Evolutionary conservation across 257 asterid species (phyloP).

Genomic region (Plantago elongata): DNA sequence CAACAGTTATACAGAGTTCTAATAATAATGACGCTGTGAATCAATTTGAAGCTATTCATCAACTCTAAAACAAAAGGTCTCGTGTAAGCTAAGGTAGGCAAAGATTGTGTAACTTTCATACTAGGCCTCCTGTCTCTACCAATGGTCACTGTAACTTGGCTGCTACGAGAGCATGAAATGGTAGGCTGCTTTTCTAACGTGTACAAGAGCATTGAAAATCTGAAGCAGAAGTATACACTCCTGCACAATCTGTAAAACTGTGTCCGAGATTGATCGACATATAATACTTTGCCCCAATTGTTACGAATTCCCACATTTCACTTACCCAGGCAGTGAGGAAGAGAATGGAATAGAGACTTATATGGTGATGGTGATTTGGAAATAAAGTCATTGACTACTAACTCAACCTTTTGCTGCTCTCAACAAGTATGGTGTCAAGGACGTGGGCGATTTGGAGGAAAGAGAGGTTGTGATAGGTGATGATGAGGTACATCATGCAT

Average conservation of each 20-base stretch:
- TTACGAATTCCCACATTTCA: too few species aligned
- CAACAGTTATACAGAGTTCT: too few species aligned
- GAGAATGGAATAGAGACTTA: constrained; percentile 32
- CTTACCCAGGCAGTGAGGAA: constrained; percentile 18
- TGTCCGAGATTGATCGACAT: too few species aligned
- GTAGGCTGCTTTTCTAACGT: constrained; percentile 21
- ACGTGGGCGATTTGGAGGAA: constrained; percentile 19
- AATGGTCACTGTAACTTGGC: neutral
- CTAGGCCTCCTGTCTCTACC: too few species aligned
- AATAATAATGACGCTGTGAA: too few species aligned
- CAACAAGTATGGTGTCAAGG: constrained; percentile 23
- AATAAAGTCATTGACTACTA: constrained; percentile 26
- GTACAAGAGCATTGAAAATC: constrained; percentile 27
- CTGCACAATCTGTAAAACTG: too few species aligned
- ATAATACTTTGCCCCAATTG: too few species aligned
- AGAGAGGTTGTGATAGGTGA: constrained; percentile 14
- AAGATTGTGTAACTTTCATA: too few species aligned
- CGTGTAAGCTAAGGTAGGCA: too few species aligned
- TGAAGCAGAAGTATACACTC: constrained; percentile 16
- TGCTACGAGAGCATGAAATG: constrained; percentile 9
- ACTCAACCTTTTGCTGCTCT: constrained; percentile 22
- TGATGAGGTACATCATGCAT: constrained; percentile 22
- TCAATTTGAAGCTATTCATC: too few species aligned
- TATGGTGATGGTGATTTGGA: constrained; percentile 35
- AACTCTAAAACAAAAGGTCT: too few species aligned